phyloP scores from a whole-genome alignment of 352 stramenopile genomes.

The Phytopythium kandeliae region DNA sequence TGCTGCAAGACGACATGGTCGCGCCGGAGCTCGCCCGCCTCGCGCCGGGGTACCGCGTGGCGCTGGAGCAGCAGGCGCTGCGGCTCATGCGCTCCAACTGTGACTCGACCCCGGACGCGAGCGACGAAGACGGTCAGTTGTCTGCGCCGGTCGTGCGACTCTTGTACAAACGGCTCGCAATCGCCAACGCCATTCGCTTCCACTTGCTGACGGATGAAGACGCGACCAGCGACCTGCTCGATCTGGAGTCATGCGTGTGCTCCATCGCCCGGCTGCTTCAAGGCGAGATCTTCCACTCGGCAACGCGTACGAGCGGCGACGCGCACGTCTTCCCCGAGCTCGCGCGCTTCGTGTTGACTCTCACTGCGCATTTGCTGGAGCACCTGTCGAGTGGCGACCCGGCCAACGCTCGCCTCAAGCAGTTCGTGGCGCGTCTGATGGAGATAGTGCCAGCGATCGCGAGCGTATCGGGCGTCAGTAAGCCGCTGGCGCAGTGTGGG shows the following conservation, averaged over 20 bases:
- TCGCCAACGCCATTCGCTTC: slow-evolving; percentile 36
- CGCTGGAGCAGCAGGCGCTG: slow-evolving; percentile 46
- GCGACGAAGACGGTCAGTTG: slow-evolving; percentile 19
- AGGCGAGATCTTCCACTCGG: slow-evolving; percentile 43
- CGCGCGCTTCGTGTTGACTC: slow-evolving; percentile 22
- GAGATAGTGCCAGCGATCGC: background rate
- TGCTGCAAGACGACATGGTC: slow-evolving; percentile 40
- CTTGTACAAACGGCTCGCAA: slow-evolving; percentile 47
- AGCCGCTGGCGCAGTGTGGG: slow-evolving; percentile 8
- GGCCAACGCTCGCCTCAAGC: slow-evolving; percentile 21
- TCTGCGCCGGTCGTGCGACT: slow-evolving; percentile 21
- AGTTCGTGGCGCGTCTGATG: slow-evolving; percentile 20
- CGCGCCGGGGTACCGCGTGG: slow-evolving; percentile 25
- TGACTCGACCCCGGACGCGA: slow-evolving; percentile 7
- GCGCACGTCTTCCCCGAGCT: slow-evolving; percentile 26
- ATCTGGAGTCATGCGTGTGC: slow-evolving; percentile 33
- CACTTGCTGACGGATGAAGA: slow-evolving; percentile 16
- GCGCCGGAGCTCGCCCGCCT: slow-evolving; percentile 27
- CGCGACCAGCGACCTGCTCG: slow-evolving; percentile 10
- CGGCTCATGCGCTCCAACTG: slow-evolving; percentile 29
- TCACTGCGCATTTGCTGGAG: slow-evolving; percentile 21
- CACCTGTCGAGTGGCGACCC: slow-evolving; percentile 15
- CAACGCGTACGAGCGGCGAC: slow-evolving; percentile 2
- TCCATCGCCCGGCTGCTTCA: slow-evolving; percentile 34
- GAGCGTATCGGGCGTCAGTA: background rate